Conservation (phyloP, 495 filamentous ascomycete genomes). For the Annulohypoxylon stygium region DNA sequence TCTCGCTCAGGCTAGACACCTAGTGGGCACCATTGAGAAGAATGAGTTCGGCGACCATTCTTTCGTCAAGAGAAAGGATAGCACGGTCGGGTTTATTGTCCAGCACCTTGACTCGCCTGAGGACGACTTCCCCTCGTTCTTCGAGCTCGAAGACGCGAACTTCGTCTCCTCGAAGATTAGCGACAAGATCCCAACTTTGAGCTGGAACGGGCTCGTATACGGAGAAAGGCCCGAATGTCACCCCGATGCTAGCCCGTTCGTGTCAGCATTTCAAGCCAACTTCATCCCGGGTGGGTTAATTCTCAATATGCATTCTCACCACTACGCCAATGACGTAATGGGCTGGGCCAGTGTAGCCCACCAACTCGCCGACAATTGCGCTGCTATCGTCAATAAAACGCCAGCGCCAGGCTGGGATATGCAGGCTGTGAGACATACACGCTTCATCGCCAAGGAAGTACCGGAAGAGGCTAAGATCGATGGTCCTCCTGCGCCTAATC, state of each 20-base stretch:
- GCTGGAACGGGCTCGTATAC: slow-evolving; percentile 56
- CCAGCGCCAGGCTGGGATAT: slow-evolving; percentile 54
- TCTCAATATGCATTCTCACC: slow-evolving; percentile 60
- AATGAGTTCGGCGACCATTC: slow-evolving; percentile 51
- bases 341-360: slow-evolving; percentile 55
- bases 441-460: slow-evolving; percentile 46
- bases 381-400: slow-evolving; percentile 50
- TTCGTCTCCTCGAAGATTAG: slow-evolving; percentile 50
- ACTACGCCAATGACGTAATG: slow-evolving; percentile 61
- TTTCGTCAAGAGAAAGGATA: slow-evolving; percentile 59
- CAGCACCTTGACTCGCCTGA: slow-evolving; percentile 56
- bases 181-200: slow-evolving; percentile 50
- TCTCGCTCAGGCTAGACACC: slow-evolving; percentile 58
- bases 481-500: slow-evolving; percentile 49
- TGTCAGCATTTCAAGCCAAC: slow-evolving; percentile 58
- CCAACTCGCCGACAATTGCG: slow-evolving; percentile 62
- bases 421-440: slow-evolving; percentile 52
- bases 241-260: slow-evolving; percentile 51
- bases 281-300: slow-evolving; percentile 60
- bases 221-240: slow-evolving; percentile 57
- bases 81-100: slow-evolving; percentile 57
- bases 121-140: slow-evolving; percentile 50
- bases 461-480: slow-evolving; percentile 48
- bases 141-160: slow-evolving; percentile 51
- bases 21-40: slow-evolving; percentile 61